Conservation (phyloP, 192 early-diverging fungal species). For the Spizellomyces punctatus region DNA sequence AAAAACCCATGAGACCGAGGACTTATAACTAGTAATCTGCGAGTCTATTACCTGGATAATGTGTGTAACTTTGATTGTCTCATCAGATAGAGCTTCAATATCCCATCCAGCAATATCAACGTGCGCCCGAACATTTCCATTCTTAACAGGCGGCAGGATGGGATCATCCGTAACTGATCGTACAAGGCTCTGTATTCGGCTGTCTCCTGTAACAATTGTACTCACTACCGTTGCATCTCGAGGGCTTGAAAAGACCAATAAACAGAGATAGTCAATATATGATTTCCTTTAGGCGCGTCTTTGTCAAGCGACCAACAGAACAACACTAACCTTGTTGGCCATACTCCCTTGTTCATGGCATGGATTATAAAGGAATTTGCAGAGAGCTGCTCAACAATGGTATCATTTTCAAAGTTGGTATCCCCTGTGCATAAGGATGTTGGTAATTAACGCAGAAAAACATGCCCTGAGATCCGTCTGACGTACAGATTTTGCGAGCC, state of each 20-base stretch:
- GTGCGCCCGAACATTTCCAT: slow-evolving; percentile 23
- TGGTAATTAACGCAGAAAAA: neutral
- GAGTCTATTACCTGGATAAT: slow-evolving; percentile 15
- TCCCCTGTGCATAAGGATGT: slow-evolving; percentile 18
- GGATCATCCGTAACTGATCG: slow-evolving; percentile 17
- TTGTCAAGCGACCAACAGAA: neutral
- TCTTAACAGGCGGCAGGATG: slow-evolving; percentile 15
- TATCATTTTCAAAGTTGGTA: slow-evolving; percentile 18
- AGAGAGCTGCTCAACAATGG: slow-evolving; percentile 24
- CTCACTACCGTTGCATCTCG: slow-evolving; percentile 25
- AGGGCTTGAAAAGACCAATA: neutral
- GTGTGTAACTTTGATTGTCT: slow-evolving; percentile 17
- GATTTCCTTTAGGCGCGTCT: neutral
- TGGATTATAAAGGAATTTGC: slow-evolving; percentile 11
- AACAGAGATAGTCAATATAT: neutral
- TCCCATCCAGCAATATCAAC: slow-evolving; percentile 34
- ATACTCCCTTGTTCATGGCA: slow-evolving; percentile 28
- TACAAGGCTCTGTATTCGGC: slow-evolving; percentile 8
- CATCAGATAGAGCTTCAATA: slow-evolving; percentile 4
- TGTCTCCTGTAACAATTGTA: neutral
- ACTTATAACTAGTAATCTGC: neutral
- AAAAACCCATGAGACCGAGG: neutral
- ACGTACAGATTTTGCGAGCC: slow-evolving; percentile 11
- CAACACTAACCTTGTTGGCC: slow-evolving; percentile 34
- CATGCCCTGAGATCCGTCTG: neutral